Evolutionary conservation across 768 basidiomycete genomes (phyloP).

Genomic region (Asterophora parasitica): DNA sequence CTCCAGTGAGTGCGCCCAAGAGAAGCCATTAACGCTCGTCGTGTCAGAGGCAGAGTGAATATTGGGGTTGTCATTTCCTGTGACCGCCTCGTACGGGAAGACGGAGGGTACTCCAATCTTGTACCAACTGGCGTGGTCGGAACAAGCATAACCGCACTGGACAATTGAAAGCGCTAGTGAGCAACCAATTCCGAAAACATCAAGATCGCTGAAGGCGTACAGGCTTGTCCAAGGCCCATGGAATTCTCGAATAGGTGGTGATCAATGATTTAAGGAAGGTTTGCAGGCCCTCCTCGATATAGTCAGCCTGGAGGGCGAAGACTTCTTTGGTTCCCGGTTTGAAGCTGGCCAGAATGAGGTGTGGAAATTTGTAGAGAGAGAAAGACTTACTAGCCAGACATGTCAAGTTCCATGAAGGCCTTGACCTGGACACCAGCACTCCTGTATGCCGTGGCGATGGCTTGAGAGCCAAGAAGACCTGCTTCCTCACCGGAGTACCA

Average conservation of each 20-base stretch:
- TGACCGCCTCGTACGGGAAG: slow-evolving; percentile 41
- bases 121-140: slow-evolving; percentile 45
- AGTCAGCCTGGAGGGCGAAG: slow-evolving; percentile 36
- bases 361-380: neutral
- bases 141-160: slow-evolving; percentile 38
- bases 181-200: too few species aligned
- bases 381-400: slow-evolving; percentile 33
- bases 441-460: slow-evolving; percentile 43
- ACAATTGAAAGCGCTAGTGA: too few species aligned
- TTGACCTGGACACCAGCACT: slow-evolving; percentile 33
- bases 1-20: slow-evolving; percentile 47
- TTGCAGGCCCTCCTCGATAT: slow-evolving; percentile 36
- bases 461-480: slow-evolving; percentile 45
- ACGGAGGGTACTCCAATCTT: slow-evolving; percentile 35
- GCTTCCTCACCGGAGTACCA: slow-evolving; percentile 41
- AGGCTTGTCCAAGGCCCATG: slow-evolving; percentile 26
- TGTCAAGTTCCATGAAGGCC: slow-evolving; percentile 42
- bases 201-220: slow-evolving; percentile 21
- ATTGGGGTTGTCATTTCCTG: slow-evolving; percentile 38
- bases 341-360: slow-evolving; percentile 28
- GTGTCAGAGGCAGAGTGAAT: slow-evolving; percentile 42
- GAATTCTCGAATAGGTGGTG: slow-evolving; percentile 24
- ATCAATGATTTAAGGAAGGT: slow-evolving; percentile 40
- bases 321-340: slow-evolving; percentile 38
- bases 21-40: slow-evolving; percentile 41